A percentile compares a stretch with the other conserved stretches of the same genome.
Conservation (phyloP, 257 asterid species). For the Scutellaria minor region DNA sequence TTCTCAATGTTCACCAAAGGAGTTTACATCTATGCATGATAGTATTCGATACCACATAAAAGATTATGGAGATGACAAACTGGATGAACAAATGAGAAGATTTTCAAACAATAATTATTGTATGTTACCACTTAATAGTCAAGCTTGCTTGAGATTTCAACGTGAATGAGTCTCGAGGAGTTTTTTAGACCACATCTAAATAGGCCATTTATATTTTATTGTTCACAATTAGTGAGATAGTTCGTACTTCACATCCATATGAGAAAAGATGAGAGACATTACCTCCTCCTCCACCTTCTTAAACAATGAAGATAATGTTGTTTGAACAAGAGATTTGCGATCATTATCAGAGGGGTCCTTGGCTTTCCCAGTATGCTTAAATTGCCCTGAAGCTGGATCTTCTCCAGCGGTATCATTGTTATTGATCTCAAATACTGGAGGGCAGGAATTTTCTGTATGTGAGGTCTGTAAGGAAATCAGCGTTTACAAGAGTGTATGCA, state of each 20-base stretch:
- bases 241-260: conserved; percentile 11
- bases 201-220: background rate
- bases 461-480: conserved; percentile 50
- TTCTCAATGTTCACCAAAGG: background rate
- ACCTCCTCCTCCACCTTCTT: conserved; percentile 86
- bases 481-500: conserved; percentile 31
- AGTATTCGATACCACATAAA: conserved; percentile 17
- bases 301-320: conserved; percentile 74
- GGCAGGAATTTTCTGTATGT: conserved; percentile 48
- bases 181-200: conserved; percentile 11
- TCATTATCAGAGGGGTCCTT: conserved; percentile 47
- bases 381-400: conserved; percentile 42
- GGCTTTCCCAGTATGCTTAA: conserved; percentile 44
- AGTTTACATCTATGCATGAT: background rate
- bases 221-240: conserved; percentile 23
- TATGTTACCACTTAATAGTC: conserved; percentile 17
- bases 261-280: conserved; percentile 32
- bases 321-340: conserved; percentile 66
- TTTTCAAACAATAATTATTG: background rate
- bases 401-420: conserved; percentile 44
- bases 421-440: conserved; percentile 46
- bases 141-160: conserved; percentile 15
- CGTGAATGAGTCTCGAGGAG: conserved; percentile 21
- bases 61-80: background rate
- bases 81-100: background rate